Evolutionary conservation across 2,329 filamentous ascomycete species (phyloP).

Genomic region (Byssothecium circinans): DNA sequence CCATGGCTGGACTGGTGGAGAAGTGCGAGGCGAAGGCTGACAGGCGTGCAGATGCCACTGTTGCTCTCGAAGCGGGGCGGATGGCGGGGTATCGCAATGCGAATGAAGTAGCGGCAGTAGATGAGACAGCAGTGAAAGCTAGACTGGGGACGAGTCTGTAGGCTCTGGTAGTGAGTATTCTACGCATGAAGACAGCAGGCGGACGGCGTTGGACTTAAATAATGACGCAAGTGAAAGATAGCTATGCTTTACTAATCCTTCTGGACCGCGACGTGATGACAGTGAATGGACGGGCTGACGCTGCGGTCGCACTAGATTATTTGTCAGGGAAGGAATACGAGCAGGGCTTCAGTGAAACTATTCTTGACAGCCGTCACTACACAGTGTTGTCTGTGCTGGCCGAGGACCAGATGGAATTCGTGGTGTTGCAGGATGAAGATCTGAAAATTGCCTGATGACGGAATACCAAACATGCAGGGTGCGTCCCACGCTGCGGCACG

Average conservation of each 20-base stretch:
- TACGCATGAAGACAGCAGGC: constrained; percentile 38
- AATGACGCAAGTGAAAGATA: constrained; percentile 32
- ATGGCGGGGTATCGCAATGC: constrained; percentile 30
- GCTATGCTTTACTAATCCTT: constrained; percentile 32
- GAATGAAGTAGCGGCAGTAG: constrained; percentile 21
- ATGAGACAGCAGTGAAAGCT: constrained; percentile 24
- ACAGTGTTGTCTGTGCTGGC: neutral
- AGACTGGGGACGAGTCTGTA: constrained; percentile 36
- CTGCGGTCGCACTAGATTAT: no score
- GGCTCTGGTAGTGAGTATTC: constrained; percentile 32
- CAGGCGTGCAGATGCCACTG: constrained; percentile 48
- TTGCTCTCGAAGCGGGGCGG: constrained; percentile 36
- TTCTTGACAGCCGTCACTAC: no score
- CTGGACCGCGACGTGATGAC: constrained; percentile 2
- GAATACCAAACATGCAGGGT: neutral
- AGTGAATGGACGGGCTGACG: neutral
- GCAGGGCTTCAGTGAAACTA: neutral
- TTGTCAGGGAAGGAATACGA: constrained; percentile 3
- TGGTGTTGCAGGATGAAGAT: neutral
- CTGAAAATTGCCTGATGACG: constrained; percentile 3
- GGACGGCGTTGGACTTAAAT: constrained; percentile 28
- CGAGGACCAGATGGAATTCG: neutral
- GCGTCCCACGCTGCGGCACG: neutral
- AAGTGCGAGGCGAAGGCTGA: constrained; percentile 52
- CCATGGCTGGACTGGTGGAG: constrained; percentile 49